A percentile compares a stretch with the other conserved stretches of the same genome.
Evolutionary conservation across 129 eudicot genomes (phyloP).

Genomic region (Flaveria linearis): DNA sequence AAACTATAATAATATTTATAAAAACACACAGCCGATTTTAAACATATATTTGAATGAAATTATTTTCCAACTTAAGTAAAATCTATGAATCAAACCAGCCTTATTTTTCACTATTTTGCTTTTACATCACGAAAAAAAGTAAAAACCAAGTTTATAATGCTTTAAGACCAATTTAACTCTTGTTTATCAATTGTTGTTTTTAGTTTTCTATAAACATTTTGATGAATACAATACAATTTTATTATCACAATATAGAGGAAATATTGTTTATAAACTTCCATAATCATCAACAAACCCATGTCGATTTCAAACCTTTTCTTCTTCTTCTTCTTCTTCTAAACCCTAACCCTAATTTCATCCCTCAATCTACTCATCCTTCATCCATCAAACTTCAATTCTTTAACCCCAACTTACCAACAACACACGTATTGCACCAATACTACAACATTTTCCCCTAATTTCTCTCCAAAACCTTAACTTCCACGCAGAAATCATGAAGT

Average conservation of each 20-base stretch:
- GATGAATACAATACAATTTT: neutral
- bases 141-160: no score
- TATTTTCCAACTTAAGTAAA: no score
- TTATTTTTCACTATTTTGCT: no score
- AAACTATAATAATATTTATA: no score
- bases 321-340: slow-evolving; percentile 28
- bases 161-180: no score
- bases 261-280: neutral
- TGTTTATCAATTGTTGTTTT: no score
- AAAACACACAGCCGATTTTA: no score
- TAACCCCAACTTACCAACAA: slow-evolving; percentile 13
- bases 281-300: slow-evolving; percentile 26
- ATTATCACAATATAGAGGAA: neutral
- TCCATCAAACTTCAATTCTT: slow-evolving; percentile 10
- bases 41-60: no score
- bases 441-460: neutral
- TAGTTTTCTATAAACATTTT: neutral
- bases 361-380: neutral
- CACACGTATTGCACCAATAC: slow-evolving; percentile 10
- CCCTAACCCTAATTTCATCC: slow-evolving; percentile 38
- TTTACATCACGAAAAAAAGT: no score
- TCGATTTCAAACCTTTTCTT: slow-evolving; percentile 15
- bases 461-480: slow-evolving; percentile 29
- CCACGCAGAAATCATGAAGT: slow-evolving; percentile 14
- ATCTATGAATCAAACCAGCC: no score